Conservation (phyloP, 441 rosid species). For the Erodium moschatum region DNA sequence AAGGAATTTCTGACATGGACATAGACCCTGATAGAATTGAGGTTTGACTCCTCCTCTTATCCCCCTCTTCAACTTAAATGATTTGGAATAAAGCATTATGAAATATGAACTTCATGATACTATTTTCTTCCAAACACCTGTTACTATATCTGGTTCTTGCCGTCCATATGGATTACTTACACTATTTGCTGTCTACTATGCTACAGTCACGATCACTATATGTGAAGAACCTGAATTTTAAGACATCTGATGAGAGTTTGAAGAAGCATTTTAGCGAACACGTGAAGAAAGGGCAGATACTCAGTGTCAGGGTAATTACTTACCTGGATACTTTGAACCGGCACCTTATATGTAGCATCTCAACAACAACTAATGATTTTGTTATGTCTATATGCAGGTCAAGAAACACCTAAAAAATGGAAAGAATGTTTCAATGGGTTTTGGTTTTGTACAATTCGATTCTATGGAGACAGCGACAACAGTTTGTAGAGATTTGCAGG, state of each 20-base stretch:
- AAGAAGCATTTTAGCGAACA: conserved; percentile 54
- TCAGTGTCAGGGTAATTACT: conserved; percentile 61
- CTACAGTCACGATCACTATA: conserved; percentile 72
- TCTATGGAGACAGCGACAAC: conserved; percentile 64
- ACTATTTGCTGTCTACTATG: conserved; percentile 20
- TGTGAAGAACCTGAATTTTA: conserved; percentile 86
- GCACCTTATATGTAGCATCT: conserved; percentile 11
- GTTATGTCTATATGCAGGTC: conserved; percentile 37
- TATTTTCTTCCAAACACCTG: not conserved
- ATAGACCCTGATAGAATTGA: conserved; percentile 73
- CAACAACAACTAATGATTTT: conserved; percentile 17
- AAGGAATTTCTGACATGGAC: conserved; percentile 47
- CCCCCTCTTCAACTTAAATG: not conserved
- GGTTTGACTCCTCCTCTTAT: conserved; percentile 29
- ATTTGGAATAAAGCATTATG: not conserved
- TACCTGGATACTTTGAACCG: conserved; percentile 11
- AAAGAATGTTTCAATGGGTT: conserved; percentile 73
- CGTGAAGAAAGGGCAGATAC: conserved; percentile 62
- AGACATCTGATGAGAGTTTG: conserved; percentile 68
- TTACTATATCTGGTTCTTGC: not conserved
- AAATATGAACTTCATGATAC: not conserved
- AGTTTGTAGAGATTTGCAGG: conserved; percentile 66
- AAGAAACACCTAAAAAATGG: conserved; percentile 74
- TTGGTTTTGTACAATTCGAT: conserved; percentile 86
- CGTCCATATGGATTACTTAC: conserved; percentile 7